Percentiles rank a stretch among this genome's conserved stretches.
Evolutionary conservation across 305 asterid genomes (phyloP).

Genomic region (Fraxinus albicans): DNA sequence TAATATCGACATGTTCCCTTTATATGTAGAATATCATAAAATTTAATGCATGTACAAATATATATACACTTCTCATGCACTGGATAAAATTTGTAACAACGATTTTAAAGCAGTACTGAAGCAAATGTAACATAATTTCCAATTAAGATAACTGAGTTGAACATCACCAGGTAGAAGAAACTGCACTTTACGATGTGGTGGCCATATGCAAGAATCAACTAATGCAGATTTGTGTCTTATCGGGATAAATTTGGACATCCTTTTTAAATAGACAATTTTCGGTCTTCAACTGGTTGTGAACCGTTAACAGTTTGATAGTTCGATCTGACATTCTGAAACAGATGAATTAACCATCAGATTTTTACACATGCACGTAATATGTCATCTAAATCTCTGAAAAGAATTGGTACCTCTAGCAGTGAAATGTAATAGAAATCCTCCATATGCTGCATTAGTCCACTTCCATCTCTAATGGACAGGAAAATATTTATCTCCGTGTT

Average conservation of each 20-base stretch:
- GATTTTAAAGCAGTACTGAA: background rate
- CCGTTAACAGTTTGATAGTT: slow-evolving; percentile 61
- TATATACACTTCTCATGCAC: background rate
- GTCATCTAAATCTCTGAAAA: background rate
- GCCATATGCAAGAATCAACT: slow-evolving; percentile 8
- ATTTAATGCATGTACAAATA: background rate
- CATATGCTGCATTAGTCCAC: slow-evolving; percentile 99
- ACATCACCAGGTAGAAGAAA: background rate
- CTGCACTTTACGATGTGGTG: background rate
- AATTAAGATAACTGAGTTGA: background rate
- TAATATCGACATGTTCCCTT: background rate
- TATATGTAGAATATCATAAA: background rate
- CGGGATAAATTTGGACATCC: background rate
- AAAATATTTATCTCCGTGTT: slow-evolving; percentile 93
- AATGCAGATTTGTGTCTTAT: slow-evolving; percentile 1
- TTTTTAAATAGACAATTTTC: slow-evolving; percentile 30
- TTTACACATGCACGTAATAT: background rate
- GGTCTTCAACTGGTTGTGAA: slow-evolving; percentile 35
- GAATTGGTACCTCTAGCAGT: slow-evolving; percentile 66
- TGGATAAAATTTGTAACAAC: background rate
- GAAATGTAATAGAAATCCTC: slow-evolving; percentile 93
- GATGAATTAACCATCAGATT: background rate
- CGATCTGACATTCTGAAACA: slow-evolving; percentile 67
- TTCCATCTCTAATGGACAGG: slow-evolving; percentile 91
- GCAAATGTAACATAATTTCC: background rate